Evolutionary conservation across 768 basidiomycete genomes (phyloP).

Genomic region (Rhodotorula taiwanensis): DNA sequence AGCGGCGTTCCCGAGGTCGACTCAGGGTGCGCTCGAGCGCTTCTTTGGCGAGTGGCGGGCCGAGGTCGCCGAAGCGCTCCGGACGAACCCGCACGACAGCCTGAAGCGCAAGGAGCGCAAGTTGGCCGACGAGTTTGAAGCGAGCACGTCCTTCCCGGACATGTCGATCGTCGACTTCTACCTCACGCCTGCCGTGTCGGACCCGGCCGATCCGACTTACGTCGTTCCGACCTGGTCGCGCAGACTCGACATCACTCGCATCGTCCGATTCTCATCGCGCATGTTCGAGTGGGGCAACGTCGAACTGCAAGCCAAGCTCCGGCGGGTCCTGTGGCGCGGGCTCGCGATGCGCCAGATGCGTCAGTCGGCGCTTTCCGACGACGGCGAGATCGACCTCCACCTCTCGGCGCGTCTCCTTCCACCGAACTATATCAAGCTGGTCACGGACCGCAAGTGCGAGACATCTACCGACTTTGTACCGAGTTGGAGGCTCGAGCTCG

Average conservation of each 20-base stretch:
- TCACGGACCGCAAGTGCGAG: conserved; percentile 10
- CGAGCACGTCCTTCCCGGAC: conserved; percentile 4
- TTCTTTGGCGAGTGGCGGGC: conserved; percentile 17
- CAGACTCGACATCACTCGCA: neutral
- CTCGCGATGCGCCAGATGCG: conserved; percentile 10
- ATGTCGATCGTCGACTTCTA: conserved; percentile 14
- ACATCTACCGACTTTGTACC: conserved; percentile 5
- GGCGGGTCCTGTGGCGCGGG: conserved; percentile 11
- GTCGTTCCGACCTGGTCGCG: neutral
- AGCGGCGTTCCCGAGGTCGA: neutral
- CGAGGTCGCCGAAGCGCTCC: conserved; percentile 17
- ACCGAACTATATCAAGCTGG: neutral
- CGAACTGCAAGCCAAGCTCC: neutral
- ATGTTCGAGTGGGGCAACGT: conserved; percentile 28
- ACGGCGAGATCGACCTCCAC: neutral
- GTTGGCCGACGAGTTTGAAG: conserved; percentile 16
- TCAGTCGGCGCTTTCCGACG: neutral
- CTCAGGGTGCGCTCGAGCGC: neutral
- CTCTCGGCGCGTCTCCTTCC: neutral
- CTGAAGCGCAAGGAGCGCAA: neutral
- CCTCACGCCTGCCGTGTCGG: conserved; percentile 10
- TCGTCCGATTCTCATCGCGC: conserved; percentile 2
- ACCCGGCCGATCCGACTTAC: neutral
- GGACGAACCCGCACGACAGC: conserved; percentile 7
- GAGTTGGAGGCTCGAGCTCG: conserved; percentile 27